Evolutionary conservation across 768 basidiomycete genomes (phyloP), one percentile per base, ranked within the genome.

Genomic region (Hypsizygus marmoreus): DNA sequence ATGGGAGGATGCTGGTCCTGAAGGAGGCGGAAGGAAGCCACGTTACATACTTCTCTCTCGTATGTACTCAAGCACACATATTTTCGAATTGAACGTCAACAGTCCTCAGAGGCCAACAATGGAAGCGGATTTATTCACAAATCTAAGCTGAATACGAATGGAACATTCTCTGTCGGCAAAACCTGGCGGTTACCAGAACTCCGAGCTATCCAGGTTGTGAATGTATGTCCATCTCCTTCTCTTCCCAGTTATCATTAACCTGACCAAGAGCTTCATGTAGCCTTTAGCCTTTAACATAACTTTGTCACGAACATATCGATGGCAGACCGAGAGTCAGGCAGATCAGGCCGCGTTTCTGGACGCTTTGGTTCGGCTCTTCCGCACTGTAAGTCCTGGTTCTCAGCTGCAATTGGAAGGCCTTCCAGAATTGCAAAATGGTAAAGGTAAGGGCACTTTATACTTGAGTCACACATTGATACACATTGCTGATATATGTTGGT

Each of bases 131-230:
- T 84, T 63, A 80, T 99, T 14, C 95, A 99, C 79, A 99, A 99
- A 69, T 93, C 95, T 1, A 98, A 98, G 70, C 72, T 91, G 53
- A 98, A 99, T 63, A 84, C 86, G 32, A 98, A 97, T 61, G 87
- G 90, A 25, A 80, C 91, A 0, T 98, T 95, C 67, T 97, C 93
- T 6, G 91, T 98, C 37, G 97, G 97, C 5, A 99, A 99, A 73
- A 92, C 95, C 1, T 99, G 97, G 97, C 78, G 73, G 49, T 68
- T 98, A 38, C 64, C 81, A 31, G 95, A 97, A 65, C 75, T 98
- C 56, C 80, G 88, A 51, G 82, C 71, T 29, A 62, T 99, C 34
- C 86, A 95, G 53, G 86, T 95, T 36, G 48, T 79, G 26, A 78
- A 76, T 60, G 94, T 95, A 63, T 59, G 84, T 72, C 20, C 36